Evolutionary conservation across 345 rosid genomes (phyloP), one percentile per base, ranked within the genome.

Genomic region (Brassica napus): DNA sequence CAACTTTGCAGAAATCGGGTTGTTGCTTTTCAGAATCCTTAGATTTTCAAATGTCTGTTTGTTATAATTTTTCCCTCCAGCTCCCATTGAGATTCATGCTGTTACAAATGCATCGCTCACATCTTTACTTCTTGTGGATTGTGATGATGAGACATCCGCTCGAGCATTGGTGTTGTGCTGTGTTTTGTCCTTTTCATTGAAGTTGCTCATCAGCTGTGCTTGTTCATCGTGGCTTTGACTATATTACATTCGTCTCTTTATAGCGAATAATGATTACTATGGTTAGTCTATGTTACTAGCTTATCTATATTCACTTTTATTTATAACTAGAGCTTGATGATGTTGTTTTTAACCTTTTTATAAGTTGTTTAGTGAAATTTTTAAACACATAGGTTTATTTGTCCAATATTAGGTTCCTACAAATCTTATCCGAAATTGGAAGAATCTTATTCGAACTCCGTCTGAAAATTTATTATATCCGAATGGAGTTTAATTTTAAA

Each of bases 71-170:
- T 80, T 82, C 12, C 92, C 92, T 69, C 87, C 92, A 31, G 91
- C 87, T 59, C 95, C 97, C 64, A 91, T 71, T 8, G 95, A 91
- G 97, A 92, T 94, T 97, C 97, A 92, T 4, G 91, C 97, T 39
- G 86, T 82, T 34, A 77, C 85, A 2, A 94, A 85, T n/a, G 18
- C 97, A 84, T 87, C 91, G 82, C 80, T 79, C 3, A 90, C 78
- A 78, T 86, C 94, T 74, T 89, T 87, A 82, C 79, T 71, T 87
- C 86, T 83, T 58, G 57, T 49, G 23, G 89, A 73, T 35, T 86
- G 83, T 79, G 81, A 80, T 10, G 89, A 73, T 42, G 83, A 76
- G 61, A 65, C 79, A 65, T 75, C 79, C 0, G 62, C 80, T 65
- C 86, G 77, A 59, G 68, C 57, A 79, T 75, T 80, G 74, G 88